Base-by-base conservation (phyloP, 441 rosid genomes). In the Arabidopsis lyrata region DNA sequence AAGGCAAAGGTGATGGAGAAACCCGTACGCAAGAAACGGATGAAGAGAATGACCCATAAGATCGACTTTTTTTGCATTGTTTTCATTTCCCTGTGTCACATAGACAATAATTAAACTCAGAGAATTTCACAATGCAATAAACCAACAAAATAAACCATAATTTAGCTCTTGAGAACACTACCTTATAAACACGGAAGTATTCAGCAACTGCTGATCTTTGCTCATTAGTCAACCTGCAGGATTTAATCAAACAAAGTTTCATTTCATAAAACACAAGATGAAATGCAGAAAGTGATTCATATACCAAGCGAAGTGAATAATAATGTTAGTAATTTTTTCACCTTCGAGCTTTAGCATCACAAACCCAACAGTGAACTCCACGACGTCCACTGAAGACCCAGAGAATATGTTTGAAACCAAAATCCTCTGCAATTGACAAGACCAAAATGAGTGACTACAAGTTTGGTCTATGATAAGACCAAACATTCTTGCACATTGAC, bases 301-400 rank as follows among this genome's bases (percentile, higher is more conserved):
- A 41, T 20, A 27, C 39, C 54, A 69, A 44, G 10, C 18, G 60
- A 45, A 72, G 2, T 29, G 24, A 29, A 42, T 5, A 39, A 38
- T 1, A 10, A 20, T 45, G 54, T 42, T 6, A 35, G 8, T 6
- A 38, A 62, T 63, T 39, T 24, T 57, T 50, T 71, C 70, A 90
- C 99, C 97, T 88, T 81, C 96, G 89, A 52, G 98, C 98, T 87
- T 85, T 95, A 50, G 86, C 86, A 82, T 95, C 97, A 83, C 96
- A 95, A 78, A 95, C 99, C 99, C 98, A 95, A 79, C 96, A 95
- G 67, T 95, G 99, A 74, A 95, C 98, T 70, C 99, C 98, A 80
- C 93, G 96, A 1, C 97, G 88, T n/a, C 99, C 99, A 61, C 98
- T 95, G 68, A 81, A 95, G 65, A 87, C 98, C 97, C 98, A 92